phyloP scores from a whole-genome alignment of 305 asterid species.

The Fraxinus sp. region DNA sequence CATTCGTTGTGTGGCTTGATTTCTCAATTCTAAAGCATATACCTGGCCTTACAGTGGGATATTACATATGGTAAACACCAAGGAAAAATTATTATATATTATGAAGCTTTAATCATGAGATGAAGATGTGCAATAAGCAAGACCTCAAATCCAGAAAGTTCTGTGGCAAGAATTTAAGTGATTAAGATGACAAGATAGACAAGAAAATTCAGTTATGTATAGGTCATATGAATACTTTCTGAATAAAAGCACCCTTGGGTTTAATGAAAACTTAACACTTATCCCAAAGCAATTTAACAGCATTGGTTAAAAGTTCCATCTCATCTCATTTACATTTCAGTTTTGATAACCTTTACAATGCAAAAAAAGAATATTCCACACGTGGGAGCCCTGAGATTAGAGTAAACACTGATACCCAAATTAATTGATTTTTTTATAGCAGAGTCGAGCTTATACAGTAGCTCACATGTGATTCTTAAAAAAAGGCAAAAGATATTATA shows the following conservation, averaged over 20 bases:
- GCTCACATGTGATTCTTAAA: not conserved
- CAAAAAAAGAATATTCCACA: not conserved
- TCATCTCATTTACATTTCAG: not conserved
- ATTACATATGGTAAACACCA: not conserved
- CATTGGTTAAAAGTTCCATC: not conserved
- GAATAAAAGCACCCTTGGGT: not conserved
- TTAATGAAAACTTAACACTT: not conserved
- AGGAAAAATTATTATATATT: not conserved
- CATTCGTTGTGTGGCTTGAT: not conserved
- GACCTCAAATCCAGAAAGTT: not conserved
- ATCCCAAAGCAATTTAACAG: not conserved
- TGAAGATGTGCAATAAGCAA: not conserved
- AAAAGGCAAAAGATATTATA: not conserved
- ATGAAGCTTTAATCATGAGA: not conserved
- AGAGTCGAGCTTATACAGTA: not conserved
- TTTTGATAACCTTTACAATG: not conserved
- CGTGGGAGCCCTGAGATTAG: not conserved
- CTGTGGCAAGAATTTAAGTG: not conserved
- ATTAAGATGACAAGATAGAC: not conserved
- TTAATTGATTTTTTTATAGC: not conserved
- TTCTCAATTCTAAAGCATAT: not conserved
- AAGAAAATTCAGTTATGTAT: not conserved
- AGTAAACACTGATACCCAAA: not conserved
- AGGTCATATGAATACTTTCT: not conserved
- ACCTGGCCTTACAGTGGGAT: not conserved